Evolutionary conservation across 106 monocot species (phyloP).

Genomic region (Dendrobium nobile): DNA sequence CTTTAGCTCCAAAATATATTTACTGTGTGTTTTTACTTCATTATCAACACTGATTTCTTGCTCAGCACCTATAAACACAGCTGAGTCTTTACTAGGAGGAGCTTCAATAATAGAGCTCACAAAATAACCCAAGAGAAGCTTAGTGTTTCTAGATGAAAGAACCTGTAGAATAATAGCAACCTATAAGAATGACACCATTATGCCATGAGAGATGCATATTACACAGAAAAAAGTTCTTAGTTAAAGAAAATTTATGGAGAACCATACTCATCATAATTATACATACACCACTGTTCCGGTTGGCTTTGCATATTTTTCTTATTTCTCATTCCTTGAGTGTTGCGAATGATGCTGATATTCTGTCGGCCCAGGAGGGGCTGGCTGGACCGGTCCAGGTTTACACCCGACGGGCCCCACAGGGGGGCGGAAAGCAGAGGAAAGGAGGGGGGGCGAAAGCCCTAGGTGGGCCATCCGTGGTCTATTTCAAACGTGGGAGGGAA

Average conservation of each 20-base stretch:
- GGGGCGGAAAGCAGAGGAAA: too few species aligned
- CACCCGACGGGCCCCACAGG: too few species aligned
- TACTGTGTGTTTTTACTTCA: slow-evolving; percentile 16
- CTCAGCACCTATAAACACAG: neutral
- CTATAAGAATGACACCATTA: neutral
- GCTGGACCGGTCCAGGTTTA: too few species aligned
- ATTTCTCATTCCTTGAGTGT: neutral
- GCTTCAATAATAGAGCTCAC: slow-evolving; percentile 63
- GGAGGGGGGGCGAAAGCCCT: too few species aligned
- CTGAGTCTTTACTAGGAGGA: slow-evolving; percentile 21
- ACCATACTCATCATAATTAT: neutral
- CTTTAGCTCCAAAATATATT: slow-evolving; percentile 73
- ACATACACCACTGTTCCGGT: neutral
- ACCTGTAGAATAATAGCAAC: slow-evolving; percentile 34
- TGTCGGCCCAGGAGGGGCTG: too few species aligned
- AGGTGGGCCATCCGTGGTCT: too few species aligned
- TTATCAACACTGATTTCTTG: slow-evolving; percentile 11
- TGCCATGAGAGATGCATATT: neutral
- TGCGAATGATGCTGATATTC: neutral
- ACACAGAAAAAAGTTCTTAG: neutral
- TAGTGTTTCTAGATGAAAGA: slow-evolving; percentile 65
- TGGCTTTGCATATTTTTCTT: neutral
- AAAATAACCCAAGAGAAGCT: slow-evolving; percentile 78
- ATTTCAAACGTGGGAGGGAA: too few species aligned
- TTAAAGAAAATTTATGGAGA: neutral